phyloP scores from a whole-genome alignment of 306 rosid genomes.

The Adenanthera pavonina region DNA sequence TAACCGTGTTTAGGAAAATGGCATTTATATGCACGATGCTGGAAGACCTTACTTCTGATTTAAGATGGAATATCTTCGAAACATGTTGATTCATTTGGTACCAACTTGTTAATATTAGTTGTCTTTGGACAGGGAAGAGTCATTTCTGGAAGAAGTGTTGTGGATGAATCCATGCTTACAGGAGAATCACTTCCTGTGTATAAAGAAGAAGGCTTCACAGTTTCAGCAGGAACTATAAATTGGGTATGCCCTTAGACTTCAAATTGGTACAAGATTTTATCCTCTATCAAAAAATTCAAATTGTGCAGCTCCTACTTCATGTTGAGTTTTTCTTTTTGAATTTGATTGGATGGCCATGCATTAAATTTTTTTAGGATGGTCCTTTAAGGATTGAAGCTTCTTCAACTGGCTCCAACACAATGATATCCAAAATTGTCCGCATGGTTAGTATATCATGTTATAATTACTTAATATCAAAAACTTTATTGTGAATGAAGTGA shows the following conservation, averaged over 20 bases:
- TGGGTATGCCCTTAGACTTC: constrained; percentile 67
- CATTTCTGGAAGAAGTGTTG: constrained; percentile 93
- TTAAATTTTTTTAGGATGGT: constrained; percentile 78
- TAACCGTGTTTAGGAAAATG: constrained; percentile 21
- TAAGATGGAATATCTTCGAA: constrained; percentile 36
- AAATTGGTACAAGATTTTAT: constrained; percentile 33
- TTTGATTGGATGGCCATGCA: constrained; percentile 31
- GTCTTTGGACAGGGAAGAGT: constrained; percentile 74
- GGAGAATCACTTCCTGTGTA: constrained; percentile 98
- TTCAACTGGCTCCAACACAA: constrained; percentile 94
- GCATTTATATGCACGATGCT: constrained; percentile 26
- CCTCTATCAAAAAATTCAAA: constrained; percentile 31
- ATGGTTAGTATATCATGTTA: constrained; percentile 64
- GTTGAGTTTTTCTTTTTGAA: not conserved
- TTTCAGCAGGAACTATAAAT: constrained; percentile 92
- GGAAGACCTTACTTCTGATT: constrained; percentile 23
- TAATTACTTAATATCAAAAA: constrained; percentile 27
- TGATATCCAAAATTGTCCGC: constrained; percentile 88
- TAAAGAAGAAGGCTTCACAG: constrained; percentile 83
- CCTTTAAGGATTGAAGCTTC: constrained; percentile 94
- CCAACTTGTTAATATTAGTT: not conserved
- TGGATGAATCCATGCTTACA: constrained; percentile 98
- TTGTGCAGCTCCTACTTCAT: constrained; percentile 10
- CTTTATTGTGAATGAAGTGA: constrained; percentile 23
- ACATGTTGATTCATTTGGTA: constrained; percentile 32